These are phyloP conservation scores for Mycena sp. DNA, from an alignment of 1,284 basidiomycete species.

Conservation along the genomic window DNA sequence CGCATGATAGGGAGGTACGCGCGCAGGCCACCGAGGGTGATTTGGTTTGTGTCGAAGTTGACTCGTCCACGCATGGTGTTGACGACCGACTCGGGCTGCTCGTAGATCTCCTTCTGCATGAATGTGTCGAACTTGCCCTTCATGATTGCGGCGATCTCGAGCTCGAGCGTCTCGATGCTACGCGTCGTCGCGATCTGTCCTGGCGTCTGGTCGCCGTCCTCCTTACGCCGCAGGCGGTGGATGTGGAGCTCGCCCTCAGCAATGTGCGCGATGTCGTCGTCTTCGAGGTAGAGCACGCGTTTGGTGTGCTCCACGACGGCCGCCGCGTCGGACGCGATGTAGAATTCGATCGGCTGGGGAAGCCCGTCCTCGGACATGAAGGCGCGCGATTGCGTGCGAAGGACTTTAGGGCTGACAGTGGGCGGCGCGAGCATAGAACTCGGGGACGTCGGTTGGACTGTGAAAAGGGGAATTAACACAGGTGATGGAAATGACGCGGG, in stretches of 20 bases:
- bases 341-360: constrained; percentile 99
- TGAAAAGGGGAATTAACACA: constrained; percentile 21
- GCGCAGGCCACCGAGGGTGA: constrained; percentile 96
- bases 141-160: constrained; percentile 99
- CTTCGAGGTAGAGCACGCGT: constrained; percentile 98
- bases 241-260: constrained; percentile 98
- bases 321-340: constrained; percentile 96
- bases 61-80: constrained; percentile 99
- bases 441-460: constrained; percentile 62
- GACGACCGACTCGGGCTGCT: constrained; percentile 99
- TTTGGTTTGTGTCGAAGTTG: constrained; percentile 94
- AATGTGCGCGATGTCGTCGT: constrained; percentile 99
- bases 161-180: constrained; percentile 98
- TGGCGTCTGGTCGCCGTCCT: constrained; percentile 70
- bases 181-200: constrained; percentile 82
- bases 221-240: constrained; percentile 92
- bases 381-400: constrained; percentile 95
- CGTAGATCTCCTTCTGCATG: constrained; percentile 99
- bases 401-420: constrained; percentile 79
- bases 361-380: constrained; percentile 99
- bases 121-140: constrained; percentile 99
- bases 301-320: constrained; percentile 99
- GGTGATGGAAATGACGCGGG: constrained; percentile 10
- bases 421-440: constrained; percentile 82
- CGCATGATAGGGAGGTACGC: constrained; percentile 97